Evolutionary conservation across 2,329 filamentous ascomycete genomes (phyloP), one percentile per base, ranked within the genome.

Genomic region (Cadophora luteo-olivacea): DNA sequence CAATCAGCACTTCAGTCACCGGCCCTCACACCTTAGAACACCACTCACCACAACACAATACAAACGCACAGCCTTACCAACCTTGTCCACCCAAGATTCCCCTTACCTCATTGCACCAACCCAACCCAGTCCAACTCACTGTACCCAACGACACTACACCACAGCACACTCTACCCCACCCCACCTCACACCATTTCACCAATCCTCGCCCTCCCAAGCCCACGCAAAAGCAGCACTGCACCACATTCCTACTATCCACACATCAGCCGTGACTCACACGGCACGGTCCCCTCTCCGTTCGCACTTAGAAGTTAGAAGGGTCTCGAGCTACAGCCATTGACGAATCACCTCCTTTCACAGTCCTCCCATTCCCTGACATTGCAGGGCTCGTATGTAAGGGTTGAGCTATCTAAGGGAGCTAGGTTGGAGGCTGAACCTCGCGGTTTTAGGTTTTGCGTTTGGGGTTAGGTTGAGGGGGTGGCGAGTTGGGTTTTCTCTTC

Each of bases 261-360:
- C 33, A 16, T 16, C 19, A 41, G 33, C 55, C 29, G 45, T 65
- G 67, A 73, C 66, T 72, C 69, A 73, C 66, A 29, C 55, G 55
- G 54, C 65, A 67, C 61, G 60, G 58, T 49, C 60, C 60, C 48
- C 36, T 60, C 29, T 25, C 14, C 32, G 24, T 36, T 14, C 3
- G 19, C 9, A 57, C 16, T 16, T 57, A n/a, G n/a, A n/a, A n/a
- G n/a, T n/a, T n/a, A n/a, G 29, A 29, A 29, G 5, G 29, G 29
- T 29, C 29, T 29, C 29, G 32, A 38, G 19, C 33, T 24, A 8
- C 32, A 45, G 55, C 68, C 62, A 73, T 72, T 73, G 71, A 70
- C 71, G 55, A 73, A 73, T 67, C 68, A 72, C 41, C 29, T 24
- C 24, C 12, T 22, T 41, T 33, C 45, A 24, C 48, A 19, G 12